Conservation (phyloP, 2,329 filamentous ascomycete species). For the Calonectria henricotiae region DNA sequence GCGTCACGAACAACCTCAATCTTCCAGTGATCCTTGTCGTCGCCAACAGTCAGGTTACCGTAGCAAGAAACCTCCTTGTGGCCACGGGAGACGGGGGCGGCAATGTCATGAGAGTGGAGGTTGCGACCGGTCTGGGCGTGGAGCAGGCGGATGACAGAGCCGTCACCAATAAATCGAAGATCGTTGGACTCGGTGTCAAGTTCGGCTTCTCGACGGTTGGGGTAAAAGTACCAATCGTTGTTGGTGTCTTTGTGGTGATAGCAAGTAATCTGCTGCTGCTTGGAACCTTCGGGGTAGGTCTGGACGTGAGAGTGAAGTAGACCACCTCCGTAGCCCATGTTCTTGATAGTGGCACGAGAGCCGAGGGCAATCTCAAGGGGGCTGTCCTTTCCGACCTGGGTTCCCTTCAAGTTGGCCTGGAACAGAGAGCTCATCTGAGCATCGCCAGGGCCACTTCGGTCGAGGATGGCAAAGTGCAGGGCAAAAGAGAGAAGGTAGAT, state of each 20-base stretch:
- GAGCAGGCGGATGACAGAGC: conserved; percentile 86
- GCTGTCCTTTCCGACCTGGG: conserved; percentile 94
- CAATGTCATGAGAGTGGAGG: conserved; percentile 92
- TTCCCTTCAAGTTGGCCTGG: conserved; percentile 95
- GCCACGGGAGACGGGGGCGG: conserved; percentile 90
- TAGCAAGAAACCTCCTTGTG: conserved; percentile 97
- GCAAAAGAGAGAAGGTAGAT: conserved; percentile 98
- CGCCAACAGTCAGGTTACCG: conserved; percentile 94
- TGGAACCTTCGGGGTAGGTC: conserved; percentile 94
- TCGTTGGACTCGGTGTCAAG: conserved; percentile 79
- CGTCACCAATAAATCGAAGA: conserved; percentile 84
- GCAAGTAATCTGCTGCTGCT: conserved; percentile 97
- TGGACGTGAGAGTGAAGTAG: conserved; percentile 97
- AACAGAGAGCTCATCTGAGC: conserved; percentile 99
- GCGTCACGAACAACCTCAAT: conserved; percentile 94
- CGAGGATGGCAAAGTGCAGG: conserved; percentile 92
- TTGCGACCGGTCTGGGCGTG: conserved; percentile 98
- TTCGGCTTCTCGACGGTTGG: conserved; percentile 84
- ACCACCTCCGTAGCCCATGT: conserved; percentile 99
- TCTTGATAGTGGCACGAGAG: conserved; percentile 94
- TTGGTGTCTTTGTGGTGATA: conserved; percentile 99
- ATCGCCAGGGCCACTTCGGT: conserved; percentile 95
- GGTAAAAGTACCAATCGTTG: conserved; percentile 99
- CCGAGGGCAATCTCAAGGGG: conserved; percentile 93
- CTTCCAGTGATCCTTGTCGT: conserved; percentile 98